phyloP scores from a whole-genome alignment of 2,329 filamentous ascomycete genomes.

The Cladosporium sp. region DNA sequence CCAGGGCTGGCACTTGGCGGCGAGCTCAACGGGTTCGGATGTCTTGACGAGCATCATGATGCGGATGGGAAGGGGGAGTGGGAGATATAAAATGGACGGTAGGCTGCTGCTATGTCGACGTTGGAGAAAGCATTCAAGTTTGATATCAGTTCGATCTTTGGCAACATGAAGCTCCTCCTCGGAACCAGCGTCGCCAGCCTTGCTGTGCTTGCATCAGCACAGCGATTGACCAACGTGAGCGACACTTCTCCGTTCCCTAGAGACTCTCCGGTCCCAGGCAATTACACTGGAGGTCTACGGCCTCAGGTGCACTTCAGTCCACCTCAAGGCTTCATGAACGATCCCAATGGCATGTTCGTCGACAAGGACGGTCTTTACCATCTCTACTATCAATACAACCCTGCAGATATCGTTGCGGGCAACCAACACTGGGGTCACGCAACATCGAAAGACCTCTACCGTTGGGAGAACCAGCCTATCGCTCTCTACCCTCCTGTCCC shows the following conservation, averaged over 20 bases:
- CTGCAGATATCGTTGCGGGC: slow-evolving; percentile 48
- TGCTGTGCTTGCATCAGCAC: slow-evolving; percentile 7
- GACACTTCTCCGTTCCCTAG: slow-evolving; percentile 19
- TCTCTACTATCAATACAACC: slow-evolving; percentile 64
- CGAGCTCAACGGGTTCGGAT: not conserved
- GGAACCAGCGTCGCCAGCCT: slow-evolving; percentile 5
- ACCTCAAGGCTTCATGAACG: slow-evolving; percentile 50
- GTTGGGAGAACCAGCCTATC: slow-evolving; percentile 63
- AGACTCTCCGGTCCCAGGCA: slow-evolving; percentile 20
- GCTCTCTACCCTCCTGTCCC: slow-evolving; percentile 58
- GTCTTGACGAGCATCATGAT: not conserved
- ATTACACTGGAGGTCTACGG: slow-evolving; percentile 23
- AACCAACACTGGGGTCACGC: slow-evolving; percentile 68
- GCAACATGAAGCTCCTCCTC: slow-evolving; percentile 9
- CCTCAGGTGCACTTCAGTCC: slow-evolving; percentile 25
- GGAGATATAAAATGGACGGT: not conserved
- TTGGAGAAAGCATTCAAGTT: not conserved
- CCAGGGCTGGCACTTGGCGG: slow-evolving; percentile 10
- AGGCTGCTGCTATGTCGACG: not conserved
- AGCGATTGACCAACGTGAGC: not conserved
- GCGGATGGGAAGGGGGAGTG: not conserved
- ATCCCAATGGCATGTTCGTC: slow-evolving; percentile 48
- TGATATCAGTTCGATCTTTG: not conserved
- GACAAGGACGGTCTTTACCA: slow-evolving; percentile 57
- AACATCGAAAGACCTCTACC: slow-evolving; percentile 60